These are phyloP conservation scores for Erythrobasidium yunnanense DNA, from an alignment of 768 basidiomycete species.

Conservation along the genomic window DNA sequence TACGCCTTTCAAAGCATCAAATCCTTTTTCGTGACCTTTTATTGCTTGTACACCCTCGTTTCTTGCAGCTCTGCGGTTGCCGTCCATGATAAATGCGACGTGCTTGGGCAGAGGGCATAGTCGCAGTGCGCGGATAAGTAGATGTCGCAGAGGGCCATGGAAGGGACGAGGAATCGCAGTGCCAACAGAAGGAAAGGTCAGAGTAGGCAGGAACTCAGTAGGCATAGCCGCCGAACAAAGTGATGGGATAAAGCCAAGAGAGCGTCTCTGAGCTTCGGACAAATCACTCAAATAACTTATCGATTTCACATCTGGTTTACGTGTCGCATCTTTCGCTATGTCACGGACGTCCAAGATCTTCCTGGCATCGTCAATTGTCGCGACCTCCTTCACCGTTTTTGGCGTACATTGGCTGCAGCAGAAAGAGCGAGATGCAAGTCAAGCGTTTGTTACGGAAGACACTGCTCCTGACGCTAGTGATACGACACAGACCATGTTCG, in stretches of 20 bases:
- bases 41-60: constrained; percentile 48
- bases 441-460: not conserved
- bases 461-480: no score
- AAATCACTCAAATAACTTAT: no score
- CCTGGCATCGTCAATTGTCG: constrained; percentile 54
- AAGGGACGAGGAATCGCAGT: constrained; percentile 29
- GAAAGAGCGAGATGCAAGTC: constrained; percentile 63
- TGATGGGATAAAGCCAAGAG: no score
- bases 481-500: constrained; percentile 88
- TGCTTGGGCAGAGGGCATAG: constrained; percentile 79
- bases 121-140: constrained; percentile 58
- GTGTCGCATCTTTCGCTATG: no score
- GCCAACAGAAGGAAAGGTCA: constrained; percentile 27
- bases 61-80: constrained; percentile 77
- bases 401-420: constrained; percentile 78
- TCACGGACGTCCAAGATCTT: constrained; percentile 65
- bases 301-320: no score
- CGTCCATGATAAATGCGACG: constrained; percentile 94
- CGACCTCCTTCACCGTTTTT: constrained; percentile 66
- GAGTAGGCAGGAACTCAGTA: constrained; percentile 1
- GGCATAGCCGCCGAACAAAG: no score
- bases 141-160: constrained; percentile 37
- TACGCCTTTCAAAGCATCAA: constrained; percentile 65
- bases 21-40: constrained; percentile 78
- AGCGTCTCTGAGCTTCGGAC: no score